phyloP scores from a whole-genome alignment of 2,329 filamentous ascomycete genomes.

The Pseudogymnoascus pannorum region DNA sequence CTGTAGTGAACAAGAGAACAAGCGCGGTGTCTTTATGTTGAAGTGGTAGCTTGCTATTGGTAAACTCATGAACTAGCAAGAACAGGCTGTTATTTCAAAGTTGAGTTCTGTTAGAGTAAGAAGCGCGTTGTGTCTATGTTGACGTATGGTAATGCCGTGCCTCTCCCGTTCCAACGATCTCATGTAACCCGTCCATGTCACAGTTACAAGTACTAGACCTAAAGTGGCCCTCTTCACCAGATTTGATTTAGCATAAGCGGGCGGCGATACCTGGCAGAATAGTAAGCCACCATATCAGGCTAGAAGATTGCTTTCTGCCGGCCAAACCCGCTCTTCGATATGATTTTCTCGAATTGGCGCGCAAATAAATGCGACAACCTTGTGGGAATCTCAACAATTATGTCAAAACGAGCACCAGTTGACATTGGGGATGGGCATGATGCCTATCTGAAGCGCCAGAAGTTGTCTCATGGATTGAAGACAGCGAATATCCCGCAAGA shows the following conservation, averaged over 20 bases:
- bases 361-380: conserved; percentile 5
- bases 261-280: conserved; percentile 6
- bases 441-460: conserved; percentile 30
- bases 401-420: conserved; percentile 27
- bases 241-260: background rate
- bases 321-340: conserved; percentile 2
- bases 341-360: conserved; percentile 3
- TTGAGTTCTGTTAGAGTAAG: background rate
- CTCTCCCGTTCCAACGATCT: background rate
- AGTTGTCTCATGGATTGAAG: conserved; percentile 41
- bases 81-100: background rate
- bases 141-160: background rate
- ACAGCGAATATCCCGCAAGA: conserved; percentile 44
- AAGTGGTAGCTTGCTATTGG: too few species aligned
- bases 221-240: too few species aligned
- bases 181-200: background rate
- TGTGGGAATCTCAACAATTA: conserved; percentile 13
- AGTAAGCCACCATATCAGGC: background rate
- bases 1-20: background rate
- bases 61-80: too few species aligned
- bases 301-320: conserved; percentile 5
- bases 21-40: background rate
- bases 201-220: background rate
- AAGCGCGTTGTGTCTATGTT: too few species aligned
- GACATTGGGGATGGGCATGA: conserved; percentile 24